Evolutionary conservation across 306 rosid genomes (phyloP).

Genomic region (Oemleria cerasiformis): DNA sequence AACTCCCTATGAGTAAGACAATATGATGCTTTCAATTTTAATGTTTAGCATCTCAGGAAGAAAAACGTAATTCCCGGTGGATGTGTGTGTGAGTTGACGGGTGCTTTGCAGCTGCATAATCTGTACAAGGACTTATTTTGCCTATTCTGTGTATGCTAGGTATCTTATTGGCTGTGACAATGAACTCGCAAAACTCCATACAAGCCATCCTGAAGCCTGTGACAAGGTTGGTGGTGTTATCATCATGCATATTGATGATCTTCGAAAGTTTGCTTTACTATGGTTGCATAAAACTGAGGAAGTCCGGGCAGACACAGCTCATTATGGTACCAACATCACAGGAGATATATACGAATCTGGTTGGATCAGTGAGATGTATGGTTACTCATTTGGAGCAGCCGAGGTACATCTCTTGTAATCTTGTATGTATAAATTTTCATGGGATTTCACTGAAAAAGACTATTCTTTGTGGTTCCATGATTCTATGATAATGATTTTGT

Average conservation of each 20-base stretch:
- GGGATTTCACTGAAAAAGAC: neutral
- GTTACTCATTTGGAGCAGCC: constrained; percentile 96
- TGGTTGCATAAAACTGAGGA: constrained; percentile 99
- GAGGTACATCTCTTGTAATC: constrained; percentile 59
- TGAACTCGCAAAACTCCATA: constrained; percentile 85
- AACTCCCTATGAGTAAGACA: constrained; percentile 92
- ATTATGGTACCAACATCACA: constrained; percentile 87
- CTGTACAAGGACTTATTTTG: constrained; percentile 4
- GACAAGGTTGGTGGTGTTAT: constrained; percentile 99
- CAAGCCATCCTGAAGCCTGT: constrained; percentile 93
- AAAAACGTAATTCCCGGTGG: neutral
- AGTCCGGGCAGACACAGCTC: constrained; percentile 95
- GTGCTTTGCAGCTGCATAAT: constrained; percentile 6
- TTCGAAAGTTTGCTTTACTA: constrained; percentile 70
- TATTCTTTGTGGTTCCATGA: neutral
- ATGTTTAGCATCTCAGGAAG: neutral
- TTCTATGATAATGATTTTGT: constrained; percentile 15
- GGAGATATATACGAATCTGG: constrained; percentile 92
- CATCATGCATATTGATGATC: constrained; percentile 95
- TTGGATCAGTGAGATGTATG: constrained; percentile 99
- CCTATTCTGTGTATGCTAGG: constrained; percentile 39
- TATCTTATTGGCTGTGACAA: constrained; percentile 96
- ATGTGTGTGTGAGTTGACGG: constrained; percentile 13
- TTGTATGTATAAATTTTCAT: constrained; percentile 3
- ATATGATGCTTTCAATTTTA: constrained; percentile 6